phyloP scores from a whole-genome alignment of 2,329 filamentous ascomycete genomes.

The Arthrinium puccinioides region DNA sequence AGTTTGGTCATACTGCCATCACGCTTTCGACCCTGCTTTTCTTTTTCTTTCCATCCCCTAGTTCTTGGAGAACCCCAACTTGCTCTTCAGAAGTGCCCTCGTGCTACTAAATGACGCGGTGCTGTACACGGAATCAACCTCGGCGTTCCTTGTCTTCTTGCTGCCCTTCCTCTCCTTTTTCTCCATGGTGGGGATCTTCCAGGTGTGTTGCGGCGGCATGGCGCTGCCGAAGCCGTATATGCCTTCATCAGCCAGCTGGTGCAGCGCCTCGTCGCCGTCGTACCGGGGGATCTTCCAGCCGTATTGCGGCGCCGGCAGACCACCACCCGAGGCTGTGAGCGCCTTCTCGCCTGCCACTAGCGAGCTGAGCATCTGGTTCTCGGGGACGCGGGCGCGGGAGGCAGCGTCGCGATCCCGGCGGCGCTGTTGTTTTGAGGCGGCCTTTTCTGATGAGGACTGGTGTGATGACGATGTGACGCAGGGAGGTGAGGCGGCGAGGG shows the following conservation, averaged over 20 bases:
- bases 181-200: no score
- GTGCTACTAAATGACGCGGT: slow-evolving; percentile 1
- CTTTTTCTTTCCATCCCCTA: not conserved
- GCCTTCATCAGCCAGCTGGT: no score
- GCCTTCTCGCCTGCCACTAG: not conserved
- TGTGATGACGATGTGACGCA: not conserved
- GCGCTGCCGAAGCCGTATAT: no score
- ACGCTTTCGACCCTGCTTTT: not conserved
- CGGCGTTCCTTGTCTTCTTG: not conserved
- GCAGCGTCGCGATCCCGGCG: not conserved
- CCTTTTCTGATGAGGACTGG: not conserved
- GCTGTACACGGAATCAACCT: not conserved
- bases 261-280: no score
- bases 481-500: not conserved
- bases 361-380: not conserved
- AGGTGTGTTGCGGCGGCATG: no score
- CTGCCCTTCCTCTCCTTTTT: no score
- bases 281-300: no score
- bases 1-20: not conserved
- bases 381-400: not conserved
- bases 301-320: not conserved
- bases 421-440: not conserved
- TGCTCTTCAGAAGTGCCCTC: slow-evolving; percentile 1
- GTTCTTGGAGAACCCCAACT: not conserved
- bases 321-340: not conserved